Percentiles rank a stretch among this genome's conserved stretches.
These are phyloP conservation scores for Sporothrix pallida DNA, from an alignment of 2,329 filamentous ascomycete species.

Conservation along the genomic window DNA sequence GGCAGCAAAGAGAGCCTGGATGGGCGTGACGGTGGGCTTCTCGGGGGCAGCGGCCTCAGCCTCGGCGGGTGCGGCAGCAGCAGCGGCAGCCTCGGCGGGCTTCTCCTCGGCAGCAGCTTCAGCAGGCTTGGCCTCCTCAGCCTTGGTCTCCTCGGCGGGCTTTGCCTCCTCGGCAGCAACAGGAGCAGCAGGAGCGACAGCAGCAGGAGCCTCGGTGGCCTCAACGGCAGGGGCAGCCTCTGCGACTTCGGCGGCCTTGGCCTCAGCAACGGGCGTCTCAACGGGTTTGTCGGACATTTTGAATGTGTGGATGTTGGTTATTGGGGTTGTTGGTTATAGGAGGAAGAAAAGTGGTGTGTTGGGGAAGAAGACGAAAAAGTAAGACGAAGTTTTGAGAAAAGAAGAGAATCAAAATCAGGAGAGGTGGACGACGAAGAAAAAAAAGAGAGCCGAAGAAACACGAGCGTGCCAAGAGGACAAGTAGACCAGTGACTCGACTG, in stretches of 20 bases:
- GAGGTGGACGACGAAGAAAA: neutral
- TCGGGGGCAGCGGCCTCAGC: constrained; percentile 27
- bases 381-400: neutral
- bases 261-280: constrained; percentile 33
- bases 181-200: neutral
- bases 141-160: constrained; percentile 19
- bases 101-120: constrained; percentile 15
- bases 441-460: constrained; percentile 9
- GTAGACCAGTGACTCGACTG: constrained; percentile 15
- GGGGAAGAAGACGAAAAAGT: neutral
- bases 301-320: constrained; percentile 7
- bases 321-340: neutral
- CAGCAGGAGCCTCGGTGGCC: constrained; percentile 17
- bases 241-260: constrained; percentile 3
- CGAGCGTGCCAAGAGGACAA: constrained; percentile 26
- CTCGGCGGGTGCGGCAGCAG: constrained; percentile 18
- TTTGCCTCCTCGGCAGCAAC: neutral
- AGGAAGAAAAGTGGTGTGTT: neutral
- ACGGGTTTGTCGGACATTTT: constrained; percentile 37
- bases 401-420: constrained; percentile 12
- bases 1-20: constrained; percentile 41
- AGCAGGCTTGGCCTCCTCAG: constrained; percentile 27
- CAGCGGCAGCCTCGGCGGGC: neutral
- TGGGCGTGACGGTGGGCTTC: constrained; percentile 27
- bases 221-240: constrained; percentile 8